Evolutionary conservation across 345 rosid genomes (phyloP).

Genomic region (Reutealis trisperma): DNA sequence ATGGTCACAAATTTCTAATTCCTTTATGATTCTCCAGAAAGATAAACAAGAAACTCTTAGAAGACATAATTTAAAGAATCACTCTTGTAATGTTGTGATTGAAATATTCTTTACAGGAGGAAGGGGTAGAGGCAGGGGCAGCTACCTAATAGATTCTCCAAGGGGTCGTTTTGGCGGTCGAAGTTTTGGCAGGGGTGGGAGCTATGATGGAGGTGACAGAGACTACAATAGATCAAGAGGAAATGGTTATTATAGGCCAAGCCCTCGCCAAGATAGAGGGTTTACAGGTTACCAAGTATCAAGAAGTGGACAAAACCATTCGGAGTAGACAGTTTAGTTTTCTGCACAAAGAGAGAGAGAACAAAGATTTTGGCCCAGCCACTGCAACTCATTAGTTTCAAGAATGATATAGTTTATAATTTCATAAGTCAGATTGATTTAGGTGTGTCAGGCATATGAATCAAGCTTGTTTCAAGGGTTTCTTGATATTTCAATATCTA

Average conservation of each 20-base stretch:
- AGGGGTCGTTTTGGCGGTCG: conserved; percentile 51
- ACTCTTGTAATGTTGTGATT: not conserved
- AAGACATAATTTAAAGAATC: not conserved
- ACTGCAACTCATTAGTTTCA: conserved; percentile 20
- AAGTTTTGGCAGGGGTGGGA: conserved; percentile 43
- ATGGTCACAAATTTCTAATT: not conserved
- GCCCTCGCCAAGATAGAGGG: conserved; percentile 45
- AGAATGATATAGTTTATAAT: conserved; percentile 12
- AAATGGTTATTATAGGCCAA: conserved; percentile 49
- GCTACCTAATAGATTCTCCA: conserved; percentile 45
- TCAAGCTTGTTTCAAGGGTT: conserved; percentile 11
- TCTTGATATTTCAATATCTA: not conserved
- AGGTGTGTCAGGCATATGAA: conserved; percentile 12
- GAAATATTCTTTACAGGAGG: conserved; percentile 34
- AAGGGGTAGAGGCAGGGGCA: conserved; percentile 60
- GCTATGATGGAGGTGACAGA: conserved; percentile 45
- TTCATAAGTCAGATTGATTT: conserved; percentile 18
- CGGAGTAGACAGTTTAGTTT: conserved; percentile 19
- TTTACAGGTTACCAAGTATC: conserved; percentile 35
- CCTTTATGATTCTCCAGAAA: not conserved
- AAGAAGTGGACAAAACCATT: conserved; percentile 37
- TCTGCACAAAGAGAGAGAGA: not conserved
- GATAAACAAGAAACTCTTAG: not conserved
- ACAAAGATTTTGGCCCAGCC: conserved; percentile 31
- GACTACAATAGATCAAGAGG: conserved; percentile 54